Evolutionary conservation across 2,329 filamentous ascomycete genomes (phyloP).

Genomic region (Xylariomycetidae sp.): DNA sequence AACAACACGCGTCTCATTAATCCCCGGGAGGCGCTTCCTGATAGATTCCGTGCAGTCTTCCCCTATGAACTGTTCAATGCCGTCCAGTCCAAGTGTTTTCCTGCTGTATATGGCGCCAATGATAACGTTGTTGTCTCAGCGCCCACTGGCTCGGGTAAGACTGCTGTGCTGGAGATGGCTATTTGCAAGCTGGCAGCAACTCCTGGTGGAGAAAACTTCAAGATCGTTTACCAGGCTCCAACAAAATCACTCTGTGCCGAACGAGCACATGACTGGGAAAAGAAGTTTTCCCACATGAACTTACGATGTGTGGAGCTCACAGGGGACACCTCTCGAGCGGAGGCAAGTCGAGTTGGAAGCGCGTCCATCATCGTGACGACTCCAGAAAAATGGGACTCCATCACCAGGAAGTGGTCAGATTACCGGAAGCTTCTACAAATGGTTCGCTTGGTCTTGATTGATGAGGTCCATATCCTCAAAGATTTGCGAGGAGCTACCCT

Average conservation of each 20-base stretch:
- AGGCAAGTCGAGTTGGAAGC: constrained; percentile 62
- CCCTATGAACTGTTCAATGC: constrained; percentile 73
- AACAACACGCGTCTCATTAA: constrained; percentile 35
- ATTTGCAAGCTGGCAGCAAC: constrained; percentile 64
- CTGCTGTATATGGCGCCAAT: constrained; percentile 56
- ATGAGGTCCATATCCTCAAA: constrained; percentile 83
- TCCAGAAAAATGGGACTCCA: constrained; percentile 87
- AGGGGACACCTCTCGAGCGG: constrained; percentile 65
- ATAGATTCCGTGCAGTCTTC: constrained; percentile 64
- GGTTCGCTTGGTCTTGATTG: constrained; percentile 75
- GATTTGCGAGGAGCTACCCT: constrained; percentile 72
- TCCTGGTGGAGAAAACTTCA: constrained; percentile 56
- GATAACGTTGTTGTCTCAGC: constrained; percentile 76
- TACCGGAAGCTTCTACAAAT: constrained; percentile 68
- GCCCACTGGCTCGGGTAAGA: constrained; percentile 83
- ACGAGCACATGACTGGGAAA: constrained; percentile 68
- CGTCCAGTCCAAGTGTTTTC: constrained; percentile 75
- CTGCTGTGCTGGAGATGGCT: constrained; percentile 72
- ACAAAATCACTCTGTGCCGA: constrained; percentile 80
- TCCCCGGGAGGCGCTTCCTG: constrained; percentile 52
- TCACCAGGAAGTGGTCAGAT: constrained; percentile 82
- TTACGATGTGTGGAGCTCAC: constrained; percentile 72
- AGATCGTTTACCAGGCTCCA: constrained; percentile 79
- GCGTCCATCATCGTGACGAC: constrained; percentile 82
- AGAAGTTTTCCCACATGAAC: constrained; percentile 63